Evolutionary conservation across 192 early-diverging fungal species (phyloP).

Genomic region (Coemansia pectinata): DNA sequence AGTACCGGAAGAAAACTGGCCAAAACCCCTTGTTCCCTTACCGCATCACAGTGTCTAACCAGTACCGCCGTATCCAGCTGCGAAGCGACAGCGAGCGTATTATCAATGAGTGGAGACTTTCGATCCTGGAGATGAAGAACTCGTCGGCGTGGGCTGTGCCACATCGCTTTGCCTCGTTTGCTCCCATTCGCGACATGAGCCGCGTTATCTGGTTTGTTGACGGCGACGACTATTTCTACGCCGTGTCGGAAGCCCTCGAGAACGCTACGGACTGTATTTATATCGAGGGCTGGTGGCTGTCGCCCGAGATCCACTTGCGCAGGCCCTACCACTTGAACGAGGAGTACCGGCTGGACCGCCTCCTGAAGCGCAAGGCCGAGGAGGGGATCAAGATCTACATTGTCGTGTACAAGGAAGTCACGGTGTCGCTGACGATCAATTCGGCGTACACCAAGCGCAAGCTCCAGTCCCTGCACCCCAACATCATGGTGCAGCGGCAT

Average conservation of each 20-base stretch:
- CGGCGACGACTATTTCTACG: slow-evolving; percentile 75
- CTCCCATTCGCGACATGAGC: slow-evolving; percentile 65
- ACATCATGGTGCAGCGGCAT: slow-evolving; percentile 83
- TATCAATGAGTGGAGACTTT: slow-evolving; percentile 70
- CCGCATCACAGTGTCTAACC: slow-evolving; percentile 63
- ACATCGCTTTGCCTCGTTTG: slow-evolving; percentile 74
- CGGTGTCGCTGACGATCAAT: slow-evolving; percentile 68
- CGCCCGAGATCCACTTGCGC: slow-evolving; percentile 83
- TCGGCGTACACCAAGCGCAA: slow-evolving; percentile 73
- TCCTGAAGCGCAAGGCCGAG: slow-evolving; percentile 77
- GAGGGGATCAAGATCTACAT: slow-evolving; percentile 85
- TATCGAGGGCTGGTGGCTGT: slow-evolving; percentile 87
- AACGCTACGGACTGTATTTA: slow-evolving; percentile 69
- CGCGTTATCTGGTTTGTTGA: slow-evolving; percentile 73
- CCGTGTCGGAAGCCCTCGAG: slow-evolving; percentile 71
- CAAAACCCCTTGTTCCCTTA: slow-evolving; percentile 60
- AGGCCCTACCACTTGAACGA: slow-evolving; percentile 73
- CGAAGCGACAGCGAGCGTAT: slow-evolving; percentile 64
- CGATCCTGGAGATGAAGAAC: slow-evolving; percentile 59
- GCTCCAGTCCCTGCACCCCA: slow-evolving; percentile 68
- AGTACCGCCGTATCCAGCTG: slow-evolving; percentile 65
- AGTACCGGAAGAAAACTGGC: slow-evolving; percentile 52
- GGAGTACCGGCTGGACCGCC: slow-evolving; percentile 74
- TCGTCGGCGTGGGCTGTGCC: slow-evolving; percentile 64
- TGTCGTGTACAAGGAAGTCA: slow-evolving; percentile 82